Evolutionary conservation across 768 basidiomycete genomes (phyloP).

Genomic region (Tulasnella calospora): DNA sequence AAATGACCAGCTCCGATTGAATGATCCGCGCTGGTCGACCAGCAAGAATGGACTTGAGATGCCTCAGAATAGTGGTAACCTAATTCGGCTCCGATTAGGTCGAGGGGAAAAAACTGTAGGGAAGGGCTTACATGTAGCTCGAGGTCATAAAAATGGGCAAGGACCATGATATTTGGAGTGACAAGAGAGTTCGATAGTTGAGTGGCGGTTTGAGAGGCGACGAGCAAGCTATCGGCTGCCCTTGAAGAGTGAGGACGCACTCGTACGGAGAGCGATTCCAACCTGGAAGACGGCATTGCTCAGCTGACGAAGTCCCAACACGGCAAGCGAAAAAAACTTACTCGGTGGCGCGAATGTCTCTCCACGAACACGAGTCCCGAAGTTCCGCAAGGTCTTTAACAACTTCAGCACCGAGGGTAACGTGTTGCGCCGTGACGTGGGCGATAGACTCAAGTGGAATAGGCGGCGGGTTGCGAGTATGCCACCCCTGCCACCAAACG

Average conservation of each 20-base stretch:
- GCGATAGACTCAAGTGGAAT: background rate
- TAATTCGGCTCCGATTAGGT: background rate
- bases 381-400: background rate
- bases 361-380: background rate
- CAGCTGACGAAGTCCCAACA: background rate
- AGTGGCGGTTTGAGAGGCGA: background rate
- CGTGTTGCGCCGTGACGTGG: background rate
- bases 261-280: background rate
- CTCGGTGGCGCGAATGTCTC: background rate
- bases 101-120: background rate
- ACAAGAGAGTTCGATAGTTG: background rate
- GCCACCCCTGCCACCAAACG: background rate
- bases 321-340: background rate
- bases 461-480: background rate
- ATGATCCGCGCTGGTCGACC: background rate
- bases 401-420: background rate
- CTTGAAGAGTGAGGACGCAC: background rate
- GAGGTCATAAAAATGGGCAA: background rate
- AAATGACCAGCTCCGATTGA: background rate
- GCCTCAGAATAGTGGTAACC: background rate
- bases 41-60: background rate
- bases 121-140: background rate
- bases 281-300: background rate
- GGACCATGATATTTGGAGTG: conserved; percentile 1
- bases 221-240: background rate